Evolutionary conservation across 345 rosid species (phyloP).

Genomic region (Brassica carinata): DNA sequence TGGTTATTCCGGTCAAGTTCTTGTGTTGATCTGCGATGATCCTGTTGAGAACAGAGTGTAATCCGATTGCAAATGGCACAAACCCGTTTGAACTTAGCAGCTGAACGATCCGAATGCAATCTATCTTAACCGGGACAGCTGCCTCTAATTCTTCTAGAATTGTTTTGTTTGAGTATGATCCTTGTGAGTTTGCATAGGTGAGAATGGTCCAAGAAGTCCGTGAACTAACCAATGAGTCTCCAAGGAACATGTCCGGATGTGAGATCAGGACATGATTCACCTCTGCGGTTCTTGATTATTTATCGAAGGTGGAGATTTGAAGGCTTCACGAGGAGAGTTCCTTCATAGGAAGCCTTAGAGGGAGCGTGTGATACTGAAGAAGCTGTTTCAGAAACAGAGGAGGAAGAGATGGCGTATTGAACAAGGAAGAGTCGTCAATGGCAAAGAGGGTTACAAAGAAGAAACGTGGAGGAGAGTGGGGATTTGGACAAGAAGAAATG

Average conservation of each 20-base stretch:
- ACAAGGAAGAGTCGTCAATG: slow-evolving; percentile 59
- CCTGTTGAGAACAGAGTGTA: slow-evolving; percentile 67
- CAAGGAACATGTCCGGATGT: slow-evolving; percentile 72
- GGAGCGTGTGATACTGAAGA: slow-evolving; percentile 69
- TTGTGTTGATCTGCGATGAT: slow-evolving; percentile 47
- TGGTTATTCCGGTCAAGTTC: slow-evolving; percentile 54
- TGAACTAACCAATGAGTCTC: slow-evolving; percentile 60
- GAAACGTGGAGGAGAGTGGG: too few relatives aligned
- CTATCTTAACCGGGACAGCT: slow-evolving; percentile 32
- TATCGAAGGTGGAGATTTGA: slow-evolving; percentile 47
- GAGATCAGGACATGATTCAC: slow-evolving; percentile 61
- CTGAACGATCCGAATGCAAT: slow-evolving; percentile 63
- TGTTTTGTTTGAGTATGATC: slow-evolving; percentile 30
- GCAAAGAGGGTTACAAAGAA: too few relatives aligned
- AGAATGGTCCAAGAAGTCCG: slow-evolving; percentile 65
- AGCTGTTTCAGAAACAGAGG: slow-evolving; percentile 60
- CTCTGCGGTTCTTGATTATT: slow-evolving; percentile 43
- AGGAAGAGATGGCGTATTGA: slow-evolving; percentile 49
- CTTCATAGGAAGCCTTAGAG: slow-evolving; percentile 52
- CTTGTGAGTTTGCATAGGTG: slow-evolving; percentile 33
- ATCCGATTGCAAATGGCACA: slow-evolving; percentile 70
- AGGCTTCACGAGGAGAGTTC: slow-evolving; percentile 50
- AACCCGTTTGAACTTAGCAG: slow-evolving; percentile 67
- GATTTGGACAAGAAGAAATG: too few relatives aligned
- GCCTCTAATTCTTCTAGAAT: neutral